Conservation (phyloP, 495 filamentous ascomycete genomes). For the Parathielavia appendiculata region DNA sequence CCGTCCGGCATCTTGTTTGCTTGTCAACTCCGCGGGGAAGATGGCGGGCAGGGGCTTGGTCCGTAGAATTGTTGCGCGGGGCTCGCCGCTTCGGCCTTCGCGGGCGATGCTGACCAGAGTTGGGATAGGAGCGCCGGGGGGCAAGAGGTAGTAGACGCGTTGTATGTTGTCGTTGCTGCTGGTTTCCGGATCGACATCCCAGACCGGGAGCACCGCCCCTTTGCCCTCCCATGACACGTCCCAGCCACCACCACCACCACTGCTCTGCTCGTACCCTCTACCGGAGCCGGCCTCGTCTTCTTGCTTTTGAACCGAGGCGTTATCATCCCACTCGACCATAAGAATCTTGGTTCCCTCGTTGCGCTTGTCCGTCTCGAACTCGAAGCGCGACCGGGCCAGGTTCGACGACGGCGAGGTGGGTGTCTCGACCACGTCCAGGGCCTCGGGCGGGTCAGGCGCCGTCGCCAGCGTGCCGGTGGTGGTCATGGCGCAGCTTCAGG, state of each 20-base stretch:
- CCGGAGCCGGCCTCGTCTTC: neutral
- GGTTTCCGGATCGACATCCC: constrained; percentile 43
- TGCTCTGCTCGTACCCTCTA: neutral
- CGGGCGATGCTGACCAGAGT: constrained; percentile 61
- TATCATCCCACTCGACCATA: constrained; percentile 77
- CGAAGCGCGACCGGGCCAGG: constrained; percentile 68
- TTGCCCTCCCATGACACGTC: constrained; percentile 74
- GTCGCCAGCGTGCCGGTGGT: constrained; percentile 16
- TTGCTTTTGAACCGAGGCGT: constrained; percentile 30
- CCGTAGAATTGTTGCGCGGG: constrained; percentile 30
- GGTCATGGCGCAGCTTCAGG: constrained; percentile 19
- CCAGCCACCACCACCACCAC: constrained; percentile 46
- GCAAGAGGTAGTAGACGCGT: constrained; percentile 70
- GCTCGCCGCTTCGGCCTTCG: constrained; percentile 29
- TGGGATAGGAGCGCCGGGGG: constrained; percentile 60
- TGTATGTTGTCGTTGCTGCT: constrained; percentile 32
- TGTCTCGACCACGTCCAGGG: constrained; percentile 35
- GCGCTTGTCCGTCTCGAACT: constrained; percentile 69
- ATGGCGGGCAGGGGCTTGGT: constrained; percentile 77
- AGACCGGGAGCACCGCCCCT: constrained; percentile 56
- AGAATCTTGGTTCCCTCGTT: constrained; percentile 81
- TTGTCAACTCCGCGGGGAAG: constrained; percentile 65
- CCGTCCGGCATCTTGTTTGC: constrained; percentile 59
- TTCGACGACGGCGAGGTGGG: constrained; percentile 39
- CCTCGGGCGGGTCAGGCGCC: constrained; percentile 16